A percentile compares a stretch with the other conserved stretches of the same genome.
Evolutionary conservation across 192 early-diverging fungal genomes (phyloP).

Genomic region (Helicostylum pulchrum): DNA sequence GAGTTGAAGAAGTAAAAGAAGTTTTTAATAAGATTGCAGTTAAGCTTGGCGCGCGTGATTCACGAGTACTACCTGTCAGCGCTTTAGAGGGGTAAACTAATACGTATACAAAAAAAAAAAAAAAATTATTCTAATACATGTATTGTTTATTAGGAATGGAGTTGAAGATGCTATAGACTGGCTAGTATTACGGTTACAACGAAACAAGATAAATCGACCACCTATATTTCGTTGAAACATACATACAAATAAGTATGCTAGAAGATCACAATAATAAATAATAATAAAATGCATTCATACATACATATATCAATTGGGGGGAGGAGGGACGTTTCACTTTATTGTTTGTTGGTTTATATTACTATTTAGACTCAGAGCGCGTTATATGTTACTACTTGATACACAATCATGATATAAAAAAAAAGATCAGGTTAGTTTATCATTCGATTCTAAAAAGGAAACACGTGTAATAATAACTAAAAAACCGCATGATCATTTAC

Average conservation of each 20-base stretch:
- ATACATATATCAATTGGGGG: background rate
- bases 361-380: background rate
- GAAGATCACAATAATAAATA: background rate
- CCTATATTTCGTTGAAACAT: conserved; percentile 59
- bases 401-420: background rate
- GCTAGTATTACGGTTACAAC: conserved; percentile 70
- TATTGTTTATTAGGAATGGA: conserved; percentile 55
- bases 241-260: background rate
- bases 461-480: conserved; percentile 8
- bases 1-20: conserved; percentile 84
- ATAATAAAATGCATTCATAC: background rate
- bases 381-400: background rate
- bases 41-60: conserved; percentile 80
- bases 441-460: conserved; percentile 8
- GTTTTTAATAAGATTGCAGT: conserved; percentile 87
- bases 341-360: background rate
- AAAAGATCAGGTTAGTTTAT: background rate
- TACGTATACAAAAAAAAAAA: background rate
- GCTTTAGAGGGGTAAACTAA: conserved; percentile 69
- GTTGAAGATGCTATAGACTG: conserved; percentile 89
- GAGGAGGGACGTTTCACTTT: background rate
- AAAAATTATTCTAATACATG: background rate
- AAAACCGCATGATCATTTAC: conserved; percentile 11
- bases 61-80: conserved; percentile 77
- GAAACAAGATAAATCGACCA: conserved; percentile 77